These are phyloP conservation scores for Aspergillus asperescens DNA, from an alignment of 495 filamentous ascomycete genomes.

Conservation along the genomic window DNA sequence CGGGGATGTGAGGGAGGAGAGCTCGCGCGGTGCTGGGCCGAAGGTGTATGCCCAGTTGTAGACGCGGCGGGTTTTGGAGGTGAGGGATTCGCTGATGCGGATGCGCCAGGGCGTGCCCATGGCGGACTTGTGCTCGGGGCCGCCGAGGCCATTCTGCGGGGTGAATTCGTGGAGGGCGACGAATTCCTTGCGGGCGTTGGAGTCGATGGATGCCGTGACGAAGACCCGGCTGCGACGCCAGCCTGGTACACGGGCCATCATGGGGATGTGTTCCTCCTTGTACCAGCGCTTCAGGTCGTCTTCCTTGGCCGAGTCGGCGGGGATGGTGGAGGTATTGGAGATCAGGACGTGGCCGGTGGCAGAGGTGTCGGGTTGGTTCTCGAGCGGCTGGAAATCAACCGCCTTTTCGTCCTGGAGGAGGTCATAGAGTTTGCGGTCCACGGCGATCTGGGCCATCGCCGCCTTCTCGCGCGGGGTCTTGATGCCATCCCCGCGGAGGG, in stretches of 20 bases:
- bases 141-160: slow-evolving; percentile 57
- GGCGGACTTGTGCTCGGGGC: slow-evolving; percentile 57
- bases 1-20: slow-evolving; percentile 40
- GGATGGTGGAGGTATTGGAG: slow-evolving; percentile 53
- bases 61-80: slow-evolving; percentile 48
- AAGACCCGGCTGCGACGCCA: slow-evolving; percentile 68
- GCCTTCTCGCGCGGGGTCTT: slow-evolving; percentile 68
- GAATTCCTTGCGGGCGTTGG: slow-evolving; percentile 47
- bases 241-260: slow-evolving; percentile 67
- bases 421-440: slow-evolving; percentile 65
- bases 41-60: slow-evolving; percentile 77
- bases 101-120: slow-evolving; percentile 53
- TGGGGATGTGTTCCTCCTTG: slow-evolving; percentile 62
- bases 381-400: slow-evolving; percentile 50
- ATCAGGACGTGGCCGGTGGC: slow-evolving; percentile 58
- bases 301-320: slow-evolving; percentile 48
- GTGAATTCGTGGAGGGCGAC: slow-evolving; percentile 68
- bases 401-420: slow-evolving; percentile 50
- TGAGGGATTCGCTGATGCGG: slow-evolving; percentile 50
- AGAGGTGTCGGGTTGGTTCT: slow-evolving; percentile 52
- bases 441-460: slow-evolving; percentile 68
- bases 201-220: slow-evolving; percentile 51
- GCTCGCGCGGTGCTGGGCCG: slow-evolving; percentile 64
- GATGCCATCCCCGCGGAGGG: slow-evolving; percentile 57
- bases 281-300: slow-evolving; percentile 63